Conservation (phyloP, 2,329 filamentous ascomycete genomes). For the Aspergillus amoenus region DNA sequence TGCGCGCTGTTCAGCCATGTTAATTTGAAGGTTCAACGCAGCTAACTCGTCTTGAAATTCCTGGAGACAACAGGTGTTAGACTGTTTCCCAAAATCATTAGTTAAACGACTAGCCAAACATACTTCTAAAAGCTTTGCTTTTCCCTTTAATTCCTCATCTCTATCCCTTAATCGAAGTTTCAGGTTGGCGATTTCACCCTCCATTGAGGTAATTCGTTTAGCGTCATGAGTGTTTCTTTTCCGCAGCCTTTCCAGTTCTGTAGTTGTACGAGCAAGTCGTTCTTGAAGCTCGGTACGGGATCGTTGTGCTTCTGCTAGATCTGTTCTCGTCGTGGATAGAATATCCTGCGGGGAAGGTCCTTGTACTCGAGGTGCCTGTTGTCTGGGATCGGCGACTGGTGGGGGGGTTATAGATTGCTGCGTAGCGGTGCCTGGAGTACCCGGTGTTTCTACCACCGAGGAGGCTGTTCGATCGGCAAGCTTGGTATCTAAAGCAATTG, state of each 20-base stretch:
- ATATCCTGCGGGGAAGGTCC: conserved; percentile 32
- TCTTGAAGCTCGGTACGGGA: conserved; percentile 68
- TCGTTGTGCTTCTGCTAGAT: conserved; percentile 75
- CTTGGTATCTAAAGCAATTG: conserved; percentile 54
- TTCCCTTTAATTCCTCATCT: conserved; percentile 81
- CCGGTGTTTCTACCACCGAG: conserved; percentile 40
- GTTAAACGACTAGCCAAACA: neutral
- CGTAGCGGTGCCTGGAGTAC: conserved; percentile 21
- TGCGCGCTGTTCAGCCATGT: conserved; percentile 75
- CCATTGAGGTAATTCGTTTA: conserved; percentile 61
- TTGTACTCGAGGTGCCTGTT: conserved; percentile 22
- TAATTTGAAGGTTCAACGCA: conserved; percentile 80
- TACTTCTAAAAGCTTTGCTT: conserved; percentile 78
- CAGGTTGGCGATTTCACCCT: conserved; percentile 61
- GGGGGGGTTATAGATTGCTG: conserved; percentile 27
- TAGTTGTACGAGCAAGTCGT: conserved; percentile 61
- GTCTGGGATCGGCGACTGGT: conserved; percentile 28
- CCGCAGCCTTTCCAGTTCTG: conserved; percentile 65
- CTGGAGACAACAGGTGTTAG: conserved; percentile 36
- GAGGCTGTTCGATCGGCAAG: conserved; percentile 67
- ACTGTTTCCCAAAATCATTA: neutral
- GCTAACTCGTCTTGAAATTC: conserved; percentile 93
- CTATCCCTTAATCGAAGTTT: conserved; percentile 71
- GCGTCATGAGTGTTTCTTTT: conserved; percentile 59
- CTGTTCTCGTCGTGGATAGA: conserved; percentile 51